Evolutionary conservation across 257 asterid species (phyloP).

Genomic region (Cinchona pubescens): DNA sequence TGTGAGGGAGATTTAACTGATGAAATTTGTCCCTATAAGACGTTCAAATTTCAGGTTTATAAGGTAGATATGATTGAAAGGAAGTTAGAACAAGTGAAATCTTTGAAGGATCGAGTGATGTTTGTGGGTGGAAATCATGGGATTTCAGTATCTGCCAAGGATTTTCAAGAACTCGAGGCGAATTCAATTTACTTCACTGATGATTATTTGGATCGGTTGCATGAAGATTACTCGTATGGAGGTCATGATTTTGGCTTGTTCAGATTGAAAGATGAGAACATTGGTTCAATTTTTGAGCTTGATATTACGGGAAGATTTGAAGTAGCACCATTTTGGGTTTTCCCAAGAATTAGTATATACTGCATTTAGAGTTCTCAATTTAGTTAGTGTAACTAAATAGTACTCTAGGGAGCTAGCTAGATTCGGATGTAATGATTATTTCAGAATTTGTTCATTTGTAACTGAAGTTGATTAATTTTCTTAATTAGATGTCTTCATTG

Average conservation of each 20-base stretch:
- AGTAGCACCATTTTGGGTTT: constrained; percentile 32
- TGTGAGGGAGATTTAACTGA: constrained; percentile 28
- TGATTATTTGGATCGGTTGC: constrained; percentile 36
- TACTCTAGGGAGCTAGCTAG: too few relatives aligned
- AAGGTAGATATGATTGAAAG: not conserved
- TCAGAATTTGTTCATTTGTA: too few relatives aligned
- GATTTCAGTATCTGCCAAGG: constrained; percentile 8
- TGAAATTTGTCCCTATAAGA: constrained; percentile 27
- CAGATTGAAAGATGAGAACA: constrained; percentile 20
- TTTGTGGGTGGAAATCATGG: constrained; percentile 43
- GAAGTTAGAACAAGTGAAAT: constrained; percentile 21
- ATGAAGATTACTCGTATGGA: constrained; percentile 34
- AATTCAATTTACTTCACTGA: constrained; percentile 39
- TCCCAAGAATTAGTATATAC: constrained; percentile 2
- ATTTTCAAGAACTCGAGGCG: constrained; percentile 9
- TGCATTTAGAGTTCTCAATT: not conserved
- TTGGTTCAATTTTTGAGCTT: constrained; percentile 6
- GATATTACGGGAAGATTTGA: constrained; percentile 9
- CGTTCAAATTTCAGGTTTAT: constrained; percentile 29
- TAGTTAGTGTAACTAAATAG: not conserved
- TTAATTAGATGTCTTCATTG: too few relatives aligned
- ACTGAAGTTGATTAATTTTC: too few relatives aligned
- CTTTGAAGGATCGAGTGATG: constrained; percentile 19
- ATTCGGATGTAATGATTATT: too few relatives aligned
- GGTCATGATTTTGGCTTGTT: constrained; percentile 43